These are phyloP conservation scores for Fragilariopsis cylindrus DNA, from an alignment of 108 stramenopile genomes.

Conservation along the genomic window DNA sequence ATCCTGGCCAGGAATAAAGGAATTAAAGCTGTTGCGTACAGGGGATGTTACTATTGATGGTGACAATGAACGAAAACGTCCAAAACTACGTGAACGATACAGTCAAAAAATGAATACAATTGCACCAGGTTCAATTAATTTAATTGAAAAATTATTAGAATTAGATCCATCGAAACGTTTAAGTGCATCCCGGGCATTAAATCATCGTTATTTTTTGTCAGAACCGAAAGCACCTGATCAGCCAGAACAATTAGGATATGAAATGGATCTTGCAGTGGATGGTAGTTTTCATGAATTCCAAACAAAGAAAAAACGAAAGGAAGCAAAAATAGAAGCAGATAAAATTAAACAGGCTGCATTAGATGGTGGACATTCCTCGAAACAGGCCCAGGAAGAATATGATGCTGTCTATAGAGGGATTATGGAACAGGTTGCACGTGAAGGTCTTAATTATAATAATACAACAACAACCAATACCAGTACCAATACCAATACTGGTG, in stretches of 20 bases:
- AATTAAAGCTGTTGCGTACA: slow-evolving; percentile 63
- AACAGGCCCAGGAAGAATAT: slow-evolving; percentile 74
- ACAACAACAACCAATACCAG: no score
- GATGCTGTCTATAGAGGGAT: slow-evolving; percentile 60
- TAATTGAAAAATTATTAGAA: slow-evolving; percentile 80
- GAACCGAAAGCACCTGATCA: slow-evolving; percentile 67
- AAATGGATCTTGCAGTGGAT: slow-evolving; percentile 38
- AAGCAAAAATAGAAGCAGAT: slow-evolving; percentile 76
- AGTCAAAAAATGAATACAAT: slow-evolving; percentile 39
- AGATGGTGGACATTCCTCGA: slow-evolving; percentile 51
- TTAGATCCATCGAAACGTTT: slow-evolving; percentile 78
- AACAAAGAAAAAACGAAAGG: slow-evolving; percentile 81
- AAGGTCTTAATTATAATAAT: slow-evolving; percentile 24
- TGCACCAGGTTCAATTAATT: slow-evolving; percentile 48
- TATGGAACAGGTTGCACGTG: slow-evolving; percentile 67
- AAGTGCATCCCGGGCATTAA: slow-evolving; percentile 59
- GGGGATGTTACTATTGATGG: slow-evolving; percentile 62
- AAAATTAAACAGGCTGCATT: slow-evolving; percentile 57
- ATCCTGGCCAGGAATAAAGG: slow-evolving; percentile 69
- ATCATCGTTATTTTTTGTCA: slow-evolving; percentile 62
- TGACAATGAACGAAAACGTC: slow-evolving; percentile 14
- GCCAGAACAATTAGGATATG: slow-evolving; percentile 62
- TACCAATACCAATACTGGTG: background rate
- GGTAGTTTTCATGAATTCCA: slow-evolving; percentile 87
- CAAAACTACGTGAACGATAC: slow-evolving; percentile 67